Evolutionary conservation across 371 early-diverging fungal species (phyloP), one percentile per base, ranked within the genome.

Genomic region (Rhizopus microsporus): DNA sequence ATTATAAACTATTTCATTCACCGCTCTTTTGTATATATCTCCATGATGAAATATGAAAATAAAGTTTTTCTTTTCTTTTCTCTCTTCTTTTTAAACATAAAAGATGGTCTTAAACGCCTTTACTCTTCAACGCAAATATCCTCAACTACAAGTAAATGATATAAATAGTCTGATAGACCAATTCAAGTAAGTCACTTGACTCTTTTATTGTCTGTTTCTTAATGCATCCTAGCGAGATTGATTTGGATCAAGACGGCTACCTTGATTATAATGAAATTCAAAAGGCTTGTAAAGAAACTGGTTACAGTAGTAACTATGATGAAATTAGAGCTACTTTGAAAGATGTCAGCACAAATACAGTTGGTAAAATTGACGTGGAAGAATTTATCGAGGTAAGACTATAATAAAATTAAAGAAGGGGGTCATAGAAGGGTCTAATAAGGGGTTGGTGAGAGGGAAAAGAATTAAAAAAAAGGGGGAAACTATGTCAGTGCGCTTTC

Each of bases 321-420:
- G 86, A 91, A 60, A 85, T 93, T 56, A 85, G 91, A 49, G 75
- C 78, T 3, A 85, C 87, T 37, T 64, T 92, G 46, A 89, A 88
- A 68, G 74, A 87, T 56, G 84, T 92, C 23, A 83, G 84, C 46
- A 83, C 82, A 53, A 90, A 85, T 65, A 77, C 87, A 12, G 82
- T 84, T 10, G 89, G 88, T 62, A 85, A 85, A 63, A 85, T 92
- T 51, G 91, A 90, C 61, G 80, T 88, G 4, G 93, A 92, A 64
- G 93, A 93, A 65, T 92, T 91, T 69, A 79, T 92, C 31, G 92
- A 90, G 82, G 89, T 87, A 80, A 75, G 46, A 56, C 15, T 54
- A 43, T 33, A 31, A 23, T 23, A 23, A 23, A 23, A 23, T 23
- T 23, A 38, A n/a, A 37, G 12, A 35, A 23, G 23, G 23, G 23